Conservation (phyloP, 192 early-diverging fungal genomes). For the Gonapodya prolifera region DNA sequence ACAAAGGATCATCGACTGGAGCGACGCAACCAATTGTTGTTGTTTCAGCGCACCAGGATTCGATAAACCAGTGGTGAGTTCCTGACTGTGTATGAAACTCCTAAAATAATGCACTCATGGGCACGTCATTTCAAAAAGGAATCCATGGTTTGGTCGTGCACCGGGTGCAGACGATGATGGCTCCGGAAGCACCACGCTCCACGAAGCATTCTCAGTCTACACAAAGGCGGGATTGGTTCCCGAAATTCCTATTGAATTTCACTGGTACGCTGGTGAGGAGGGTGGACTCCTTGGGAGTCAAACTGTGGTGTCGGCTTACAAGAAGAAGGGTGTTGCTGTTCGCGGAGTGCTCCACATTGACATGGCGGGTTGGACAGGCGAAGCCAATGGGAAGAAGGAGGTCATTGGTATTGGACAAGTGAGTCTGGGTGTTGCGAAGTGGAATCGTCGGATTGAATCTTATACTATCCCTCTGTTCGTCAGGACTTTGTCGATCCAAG, state of each 20-base stretch:
- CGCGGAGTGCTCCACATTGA: constrained; percentile 37
- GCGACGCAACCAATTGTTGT: constrained; percentile 45
- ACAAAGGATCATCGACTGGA: too few species aligned
- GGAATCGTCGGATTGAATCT: too few species aligned
- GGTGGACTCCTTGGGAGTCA: constrained; percentile 81
- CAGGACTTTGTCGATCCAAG: constrained; percentile 64
- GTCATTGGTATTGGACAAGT: constrained; percentile 68
- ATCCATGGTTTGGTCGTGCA: neutral
- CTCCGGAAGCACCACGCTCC: constrained; percentile 76
- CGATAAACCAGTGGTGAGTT: neutral
- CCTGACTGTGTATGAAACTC: too few species aligned
- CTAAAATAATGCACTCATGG: too few species aligned
- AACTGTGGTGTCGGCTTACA: constrained; percentile 61
- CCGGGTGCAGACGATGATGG: constrained; percentile 66
- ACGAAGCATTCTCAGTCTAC: constrained; percentile 72
- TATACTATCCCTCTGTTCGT: too few species aligned
- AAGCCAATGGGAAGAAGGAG: constrained; percentile 30
- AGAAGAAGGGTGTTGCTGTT: constrained; percentile 24
- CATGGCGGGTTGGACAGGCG: constrained; percentile 81
- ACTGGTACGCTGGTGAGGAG: constrained; percentile 80
- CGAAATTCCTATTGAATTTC: constrained; percentile 78
- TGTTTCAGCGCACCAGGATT: constrained; percentile 80
- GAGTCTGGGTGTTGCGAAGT: too few species aligned
- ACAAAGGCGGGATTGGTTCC: constrained; percentile 56
- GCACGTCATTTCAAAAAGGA: too few species aligned